Conservation (phyloP, 2,329 filamentous ascomycete species). For the Dendrostoma leiphaemia region DNA sequence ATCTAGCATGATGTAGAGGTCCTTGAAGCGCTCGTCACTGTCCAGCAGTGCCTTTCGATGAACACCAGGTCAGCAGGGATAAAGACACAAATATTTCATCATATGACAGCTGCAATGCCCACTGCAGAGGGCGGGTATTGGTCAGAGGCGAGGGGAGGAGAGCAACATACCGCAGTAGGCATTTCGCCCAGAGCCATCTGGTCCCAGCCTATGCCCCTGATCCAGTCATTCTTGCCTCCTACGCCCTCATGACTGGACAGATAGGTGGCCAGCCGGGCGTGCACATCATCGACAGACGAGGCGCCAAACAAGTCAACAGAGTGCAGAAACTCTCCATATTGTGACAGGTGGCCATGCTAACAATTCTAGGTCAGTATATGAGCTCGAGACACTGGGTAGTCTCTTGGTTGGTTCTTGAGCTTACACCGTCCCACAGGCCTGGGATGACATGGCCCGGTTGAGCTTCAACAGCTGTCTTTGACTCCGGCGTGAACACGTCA, state of each 20-base stretch:
- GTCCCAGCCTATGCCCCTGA: constrained; percentile 69
- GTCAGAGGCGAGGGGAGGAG: not conserved
- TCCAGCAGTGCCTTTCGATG: constrained; percentile 49
- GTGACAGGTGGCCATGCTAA: constrained; percentile 61
- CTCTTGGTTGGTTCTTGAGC: not conserved
- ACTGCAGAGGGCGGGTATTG: not conserved
- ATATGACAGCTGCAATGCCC: constrained; percentile 6
- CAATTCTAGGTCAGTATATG: not conserved
- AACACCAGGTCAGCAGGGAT: not conserved
- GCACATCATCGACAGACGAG: constrained; percentile 52
- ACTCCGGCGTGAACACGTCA: constrained; percentile 37
- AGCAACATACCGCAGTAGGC: constrained; percentile 57
- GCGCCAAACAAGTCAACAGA: constrained; percentile 64
- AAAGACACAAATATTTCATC: not conserved
- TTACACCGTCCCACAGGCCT: constrained; percentile 63
- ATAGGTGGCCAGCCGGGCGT: constrained; percentile 50
- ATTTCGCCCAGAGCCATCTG: constrained; percentile 63
- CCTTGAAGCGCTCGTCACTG: constrained; percentile 47
- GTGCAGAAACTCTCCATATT: constrained; percentile 65
- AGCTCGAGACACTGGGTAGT: not conserved
- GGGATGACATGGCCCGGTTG: constrained; percentile 58
- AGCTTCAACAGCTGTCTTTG: constrained; percentile 29
- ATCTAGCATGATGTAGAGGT: constrained; percentile 66
- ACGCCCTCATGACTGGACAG: constrained; percentile 45
- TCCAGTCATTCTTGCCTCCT: constrained; percentile 57